Conservation (phyloP, 257 asterid species). For the Nicotiana benthamiana region DNA sequence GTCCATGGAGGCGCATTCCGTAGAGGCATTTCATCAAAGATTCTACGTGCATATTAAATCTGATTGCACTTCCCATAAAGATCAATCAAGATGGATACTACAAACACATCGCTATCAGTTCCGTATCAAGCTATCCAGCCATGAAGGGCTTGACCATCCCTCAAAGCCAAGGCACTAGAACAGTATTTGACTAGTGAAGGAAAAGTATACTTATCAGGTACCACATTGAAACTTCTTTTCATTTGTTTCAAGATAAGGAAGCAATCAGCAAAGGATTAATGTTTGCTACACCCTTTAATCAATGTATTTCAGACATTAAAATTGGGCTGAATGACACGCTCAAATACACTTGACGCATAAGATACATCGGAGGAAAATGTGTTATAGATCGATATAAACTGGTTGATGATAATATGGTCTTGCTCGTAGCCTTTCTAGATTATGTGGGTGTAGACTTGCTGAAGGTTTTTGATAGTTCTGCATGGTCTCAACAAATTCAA, state of each 20-base stretch:
- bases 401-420: slow-evolving; percentile 42
- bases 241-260: slow-evolving; percentile 36
- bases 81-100: slow-evolving; percentile 63
- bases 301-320: slow-evolving; percentile 56
- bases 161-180: slow-evolving; percentile 31
- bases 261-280: slow-evolving; percentile 22
- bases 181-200: slow-evolving; percentile 55
- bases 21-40: slow-evolving; percentile 48
- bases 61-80: slow-evolving; percentile 63
- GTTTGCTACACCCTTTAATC: slow-evolving; percentile 39
- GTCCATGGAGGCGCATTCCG: slow-evolving; percentile 69
- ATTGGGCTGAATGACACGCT: slow-evolving; percentile 41
- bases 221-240: slow-evolving; percentile 22
- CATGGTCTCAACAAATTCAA: slow-evolving; percentile 32
- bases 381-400: slow-evolving; percentile 39
- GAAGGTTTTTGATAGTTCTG: slow-evolving; percentile 29
- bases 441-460: slow-evolving; percentile 45
- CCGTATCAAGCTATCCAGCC: slow-evolving; percentile 51
- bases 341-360: slow-evolving; percentile 43
- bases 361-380: slow-evolving; percentile 23
- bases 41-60: slow-evolving; percentile 42
- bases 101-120: slow-evolving; percentile 36
- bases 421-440: slow-evolving; percentile 59
- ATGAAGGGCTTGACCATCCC: slow-evolving; percentile 56
- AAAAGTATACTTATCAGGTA: slow-evolving; percentile 55